Percentiles rank a stretch among this genome's conserved stretches.
Conservation (phyloP, 768 basidiomycete species). For the Podaxis sp. region DNA sequence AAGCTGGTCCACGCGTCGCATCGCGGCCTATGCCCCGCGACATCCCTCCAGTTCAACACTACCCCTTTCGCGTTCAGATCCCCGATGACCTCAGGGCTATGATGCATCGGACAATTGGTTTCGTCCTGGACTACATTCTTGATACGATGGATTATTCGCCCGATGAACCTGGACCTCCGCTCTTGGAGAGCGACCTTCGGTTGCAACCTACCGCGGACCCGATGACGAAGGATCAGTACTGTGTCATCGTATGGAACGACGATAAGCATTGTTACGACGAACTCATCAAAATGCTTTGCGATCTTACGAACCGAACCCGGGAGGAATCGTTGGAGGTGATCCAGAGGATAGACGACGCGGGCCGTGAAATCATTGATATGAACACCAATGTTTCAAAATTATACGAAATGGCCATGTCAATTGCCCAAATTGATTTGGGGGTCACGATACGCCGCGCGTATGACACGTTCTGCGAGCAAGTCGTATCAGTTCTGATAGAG, state of each 20-base stretch:
- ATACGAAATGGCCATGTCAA: constrained; percentile 74
- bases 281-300: constrained; percentile 70
- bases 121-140: constrained; percentile 80
- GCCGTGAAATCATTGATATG: constrained; percentile 83
- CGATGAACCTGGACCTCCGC: constrained; percentile 69
- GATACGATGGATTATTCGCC: constrained; percentile 82
- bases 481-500: constrained; percentile 80
- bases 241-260: constrained; percentile 92
- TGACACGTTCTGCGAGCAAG: constrained; percentile 88
- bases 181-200: constrained; percentile 66
- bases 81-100: constrained; percentile 71
- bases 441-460: constrained; percentile 86
- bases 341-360: constrained; percentile 69
- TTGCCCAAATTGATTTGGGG: constrained; percentile 87
- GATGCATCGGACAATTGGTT: constrained; percentile 71
- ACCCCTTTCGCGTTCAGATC: constrained; percentile 52
- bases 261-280: constrained; percentile 96
- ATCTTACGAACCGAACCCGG: constrained; percentile 47
- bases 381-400: constrained; percentile 49
- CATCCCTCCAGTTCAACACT: constrained; percentile 59
- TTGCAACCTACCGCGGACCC: constrained; percentile 77
- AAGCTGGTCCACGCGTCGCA: constrained; percentile 11
- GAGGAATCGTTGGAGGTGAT: constrained; percentile 59
- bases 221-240: constrained; percentile 75
- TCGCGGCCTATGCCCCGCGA: constrained; percentile 40